phyloP scores from a whole-genome alignment of 2,329 filamentous ascomycete species.

The Pseudocercospora vitis region DNA sequence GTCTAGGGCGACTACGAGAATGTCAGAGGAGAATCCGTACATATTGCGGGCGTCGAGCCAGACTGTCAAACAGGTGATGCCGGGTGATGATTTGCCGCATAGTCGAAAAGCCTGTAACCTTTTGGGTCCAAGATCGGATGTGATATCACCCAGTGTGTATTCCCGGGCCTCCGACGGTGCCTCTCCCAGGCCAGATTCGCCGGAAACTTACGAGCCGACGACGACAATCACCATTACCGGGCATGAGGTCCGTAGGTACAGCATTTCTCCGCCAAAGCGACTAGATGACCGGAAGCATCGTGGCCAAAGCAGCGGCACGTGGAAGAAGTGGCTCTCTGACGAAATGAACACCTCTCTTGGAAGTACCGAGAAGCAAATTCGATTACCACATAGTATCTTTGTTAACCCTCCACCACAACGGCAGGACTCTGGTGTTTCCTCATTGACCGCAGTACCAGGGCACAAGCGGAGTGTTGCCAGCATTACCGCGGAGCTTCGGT shows the following conservation, averaged over 20 bases:
- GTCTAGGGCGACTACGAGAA: constrained; percentile 30
- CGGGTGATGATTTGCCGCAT: constrained; percentile 27
- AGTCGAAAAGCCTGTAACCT: constrained; percentile 17
- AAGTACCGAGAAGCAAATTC: constrained; percentile 12
- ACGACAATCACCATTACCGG: constrained; percentile 48
- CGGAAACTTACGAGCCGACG: constrained; percentile 30
- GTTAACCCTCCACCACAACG: background rate
- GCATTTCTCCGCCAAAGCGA: constrained; percentile 35
- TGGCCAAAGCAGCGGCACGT: constrained; percentile 5
- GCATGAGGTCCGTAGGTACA: constrained; percentile 46
- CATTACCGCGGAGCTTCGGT: constrained; percentile 10
- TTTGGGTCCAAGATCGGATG: constrained; percentile 8
- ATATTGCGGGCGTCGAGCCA: constrained; percentile 31
- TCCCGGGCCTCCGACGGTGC: constrained; percentile 45
- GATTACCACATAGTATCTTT: constrained; percentile 12
- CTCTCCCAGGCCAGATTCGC: constrained; percentile 36
- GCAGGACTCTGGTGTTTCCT: background rate
- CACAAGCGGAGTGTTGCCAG: constrained; percentile 8
- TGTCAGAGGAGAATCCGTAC: constrained; percentile 36
- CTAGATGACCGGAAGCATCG: constrained; percentile 4
- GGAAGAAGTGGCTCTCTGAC: constrained; percentile 19
- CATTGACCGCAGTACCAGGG: background rate
- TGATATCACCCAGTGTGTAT: constrained; percentile 49
- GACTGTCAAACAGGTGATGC: constrained; percentile 14
- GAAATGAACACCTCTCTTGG: constrained; percentile 18